Evolutionary conservation across 202 grass and related monocot species (phyloP).

Genomic region (Bolboschoenoplectus hybrid): DNA sequence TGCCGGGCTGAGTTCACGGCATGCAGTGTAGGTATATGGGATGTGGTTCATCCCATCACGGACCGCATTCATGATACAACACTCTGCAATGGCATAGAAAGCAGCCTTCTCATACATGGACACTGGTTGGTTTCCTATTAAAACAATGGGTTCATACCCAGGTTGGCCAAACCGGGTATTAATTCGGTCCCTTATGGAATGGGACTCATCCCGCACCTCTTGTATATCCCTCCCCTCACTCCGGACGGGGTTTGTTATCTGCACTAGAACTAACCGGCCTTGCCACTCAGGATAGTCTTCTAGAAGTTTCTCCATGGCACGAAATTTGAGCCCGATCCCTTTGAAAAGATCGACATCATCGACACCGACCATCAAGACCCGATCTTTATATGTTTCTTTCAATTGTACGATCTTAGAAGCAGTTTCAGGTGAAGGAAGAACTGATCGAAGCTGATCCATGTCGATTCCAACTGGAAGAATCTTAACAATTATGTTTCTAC

Average conservation of each 20-base stretch:
- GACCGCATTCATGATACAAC: slow-evolving; percentile 57
- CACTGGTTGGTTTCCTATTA: slow-evolving; percentile 43
- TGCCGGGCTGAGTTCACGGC: slow-evolving; percentile 49
- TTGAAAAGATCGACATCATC: slow-evolving; percentile 72
- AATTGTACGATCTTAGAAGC: slow-evolving; percentile 46
- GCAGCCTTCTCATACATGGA: slow-evolving; percentile 54
- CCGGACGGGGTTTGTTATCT: slow-evolving; percentile 58
- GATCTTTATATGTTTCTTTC: slow-evolving; percentile 41
- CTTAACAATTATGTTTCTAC: slow-evolving; percentile 44
- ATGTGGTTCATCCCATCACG: slow-evolving; percentile 57
- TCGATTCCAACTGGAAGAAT: slow-evolving; percentile 59
- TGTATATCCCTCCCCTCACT: slow-evolving; percentile 46
- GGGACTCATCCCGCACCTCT: slow-evolving; percentile 46
- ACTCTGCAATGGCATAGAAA: slow-evolving; percentile 51
- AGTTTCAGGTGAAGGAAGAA: slow-evolving; percentile 44
- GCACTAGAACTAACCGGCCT: slow-evolving; percentile 49
- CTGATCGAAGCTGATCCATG: slow-evolving; percentile 46
- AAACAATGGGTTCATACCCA: slow-evolving; percentile 53
- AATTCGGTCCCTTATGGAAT: slow-evolving; percentile 44
- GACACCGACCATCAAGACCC: slow-evolving; percentile 47
- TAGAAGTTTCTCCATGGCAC: slow-evolving; percentile 58
- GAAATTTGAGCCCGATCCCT: slow-evolving; percentile 56
- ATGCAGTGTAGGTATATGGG: slow-evolving; percentile 58
- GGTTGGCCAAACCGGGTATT: slow-evolving; percentile 45
- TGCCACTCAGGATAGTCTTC: slow-evolving; percentile 35